Base-by-base conservation (phyloP, 2,329 filamentous ascomycete genomes). In the Alternaria infectoria region DNA sequence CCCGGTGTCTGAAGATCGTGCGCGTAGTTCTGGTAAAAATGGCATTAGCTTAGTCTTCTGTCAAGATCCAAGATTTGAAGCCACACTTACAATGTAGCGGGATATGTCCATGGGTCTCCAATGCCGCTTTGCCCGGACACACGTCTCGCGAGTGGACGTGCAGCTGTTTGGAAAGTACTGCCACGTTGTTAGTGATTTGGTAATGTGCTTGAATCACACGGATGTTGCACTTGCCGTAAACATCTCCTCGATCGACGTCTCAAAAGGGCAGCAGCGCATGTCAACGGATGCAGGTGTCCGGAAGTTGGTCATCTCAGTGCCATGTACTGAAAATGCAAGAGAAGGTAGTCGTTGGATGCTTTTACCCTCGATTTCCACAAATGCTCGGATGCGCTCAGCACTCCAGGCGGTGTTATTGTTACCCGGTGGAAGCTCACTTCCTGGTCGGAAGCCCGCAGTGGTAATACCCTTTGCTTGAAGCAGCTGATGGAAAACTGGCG, bases 271-370 rank as follows among this genome's bases (percentile, higher is more conserved):
- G 15, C 10, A n/a, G 3, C 50, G 51, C 13, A 52, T 51, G 28
- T 63, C 56, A 4, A 63, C 30, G 9, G 61, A 63, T 30, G 50
- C 49, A 8, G 61, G 61, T 7, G 61, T 63, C 6, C 54, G 54
- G 25, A 36, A 19, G 44, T 59, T 54, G 2, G 61, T 56, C 26
- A 63, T 44, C 36, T 63, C 61, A 13, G 54, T 59, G 2, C 56
- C 56, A 6, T 17, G 26, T 17, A 13, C 6, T 7, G 61, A 63
- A 8, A 40, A 36, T 15, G 61, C 61, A 15, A 25, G 21, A 19
- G 4, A 8, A 5, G 61, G 56, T 11, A 63, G n/a, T 8, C 32
- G 17, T 7, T 25, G 15, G 4, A 44, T 30, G n/a, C 23, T 32
- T 11, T 51, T 32, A 17, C 51, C 25, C 47, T 63, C 28, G 8